Evolutionary conservation across 805 yeast species (phyloP), one percentile per base, ranked within the genome.

Genomic region (Suhomyces faveliae): DNA sequence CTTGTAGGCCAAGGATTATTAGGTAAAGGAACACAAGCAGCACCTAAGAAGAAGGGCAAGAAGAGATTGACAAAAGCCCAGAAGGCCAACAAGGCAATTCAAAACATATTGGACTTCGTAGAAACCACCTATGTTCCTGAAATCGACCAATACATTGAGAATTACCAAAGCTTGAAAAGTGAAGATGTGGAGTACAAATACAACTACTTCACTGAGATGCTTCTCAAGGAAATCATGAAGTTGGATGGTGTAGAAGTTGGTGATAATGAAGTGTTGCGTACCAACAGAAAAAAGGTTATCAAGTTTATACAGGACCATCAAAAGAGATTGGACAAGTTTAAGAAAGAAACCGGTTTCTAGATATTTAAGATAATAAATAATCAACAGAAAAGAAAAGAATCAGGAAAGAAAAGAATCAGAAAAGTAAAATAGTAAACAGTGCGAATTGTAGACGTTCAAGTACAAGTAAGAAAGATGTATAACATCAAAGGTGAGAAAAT

Each of bases 231-330:
- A 52, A 64, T 86, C 54, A 75, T 87, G 74, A 79, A 76, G 51
- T 68, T 87, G 46, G 95, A 87, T 57, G 83, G 79, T 2, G 71
- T 87, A 29, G 86, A 84, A 51, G 73, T 73, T 23, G 73, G 68
- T 8, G 78, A 78, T 42, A 77, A 75, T 57, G 77, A 68, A 1
- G 67, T 70, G 1, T 67, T 87, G 53, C 79, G 87, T 53, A 70
- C 70, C 20, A 73, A 74, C 59, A 74, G 95, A 54, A 85, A 81
- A 59, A 74, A 71, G 44, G 76, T 78, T 8, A 82, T 87, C 54
- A 81, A 77, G 55, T 66, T 71, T 41, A 77, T 87, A 44, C 94
- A 87, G 64, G 69, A 65, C 35, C 79, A 77, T 55, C 80, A 82
- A 60, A 78, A 75, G 54, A 67, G 77, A 51, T 69, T 84, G 46